Evolutionary conservation across 768 basidiomycete species (phyloP), one percentile per base, ranked within the genome.

Genomic region (Suillus sp.): DNA sequence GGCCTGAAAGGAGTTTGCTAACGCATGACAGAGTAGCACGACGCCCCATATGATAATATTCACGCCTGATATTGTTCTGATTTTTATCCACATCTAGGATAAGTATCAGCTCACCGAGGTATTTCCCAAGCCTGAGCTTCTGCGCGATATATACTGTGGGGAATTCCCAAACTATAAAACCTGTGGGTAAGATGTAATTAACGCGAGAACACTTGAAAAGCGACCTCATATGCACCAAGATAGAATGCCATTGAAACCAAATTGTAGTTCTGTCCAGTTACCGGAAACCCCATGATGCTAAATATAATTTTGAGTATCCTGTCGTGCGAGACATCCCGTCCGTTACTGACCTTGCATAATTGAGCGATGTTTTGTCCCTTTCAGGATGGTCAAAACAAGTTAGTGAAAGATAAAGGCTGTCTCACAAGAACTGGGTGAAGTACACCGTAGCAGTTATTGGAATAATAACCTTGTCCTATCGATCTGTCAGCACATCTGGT

Each of bases 191-290:
- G 18, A 27, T 42, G 16, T 43, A 47, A 43, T n/a, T 30, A 55
- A 11, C 10, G n/a, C 45, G 18, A 32, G 32, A 43, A 22, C 18
- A 20, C 20, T 32, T 32, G 20, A 51, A 42, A 62, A 40, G 18
- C 14, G 60, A 47, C 10, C 9, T 69, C 34, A 30, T 34, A 42
- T 69, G 59, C 66, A 81, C 85, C 86, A 42, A 85, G 72, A 69
- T 87, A 87, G 73, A 88, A 87, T 1, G 86, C 82, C 63, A 86
- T 72, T 1, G 85, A 86, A 10, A 86, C 82, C 10, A 88, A 75
- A 67, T 87, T 88, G 69, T 87, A 88, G 50, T 82, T 73, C 84
- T 86, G 65, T 35, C 67, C 61, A 30, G 57, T 60, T 37, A 66
- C 54, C 11, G 65, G 56, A 20, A 66, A 59, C 1, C 74, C 72